Percentiles rank a stretch among this genome's conserved stretches.
phyloP scores from a whole-genome alignment of 305 asterid species.

The Fraxinus angustifolia region DNA sequence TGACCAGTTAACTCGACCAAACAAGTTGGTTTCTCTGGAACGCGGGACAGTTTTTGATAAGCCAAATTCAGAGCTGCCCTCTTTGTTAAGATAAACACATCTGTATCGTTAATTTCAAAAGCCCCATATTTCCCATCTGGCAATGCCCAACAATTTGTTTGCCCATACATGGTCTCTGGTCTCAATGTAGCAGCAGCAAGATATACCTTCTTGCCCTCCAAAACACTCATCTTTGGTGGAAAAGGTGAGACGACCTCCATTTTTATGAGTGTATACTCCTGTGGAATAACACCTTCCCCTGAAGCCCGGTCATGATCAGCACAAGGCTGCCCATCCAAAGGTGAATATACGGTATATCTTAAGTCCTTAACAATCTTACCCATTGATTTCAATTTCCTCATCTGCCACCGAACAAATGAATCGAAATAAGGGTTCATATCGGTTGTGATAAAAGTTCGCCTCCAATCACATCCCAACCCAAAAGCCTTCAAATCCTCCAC shows the following conservation, averaged over 20 bases:
- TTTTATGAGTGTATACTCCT: conserved; percentile 86
- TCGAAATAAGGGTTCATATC: conserved; percentile 73
- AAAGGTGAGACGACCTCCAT: conserved; percentile 78
- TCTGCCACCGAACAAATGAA: conserved; percentile 85
- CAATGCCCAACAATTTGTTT: conserved; percentile 91
- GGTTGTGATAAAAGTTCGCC: conserved; percentile 81
- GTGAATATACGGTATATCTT: conserved; percentile 71
- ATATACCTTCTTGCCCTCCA: conserved; percentile 79
- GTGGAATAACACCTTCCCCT: conserved; percentile 94
- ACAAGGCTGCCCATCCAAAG: conserved; percentile 91
- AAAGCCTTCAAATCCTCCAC: conserved; percentile 87
- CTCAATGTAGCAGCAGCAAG: conserved; percentile 91
- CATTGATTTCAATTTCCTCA: conserved; percentile 58
- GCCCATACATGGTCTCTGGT: conserved; percentile 95
- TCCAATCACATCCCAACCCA: conserved; percentile 97
- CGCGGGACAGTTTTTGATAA: conserved; percentile 67
- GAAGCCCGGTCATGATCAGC: conserved; percentile 98
- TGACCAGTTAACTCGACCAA: conserved; percentile 79
- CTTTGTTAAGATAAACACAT: conserved; percentile 65
- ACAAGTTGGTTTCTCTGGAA: conserved; percentile 72
- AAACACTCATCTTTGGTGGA: conserved; percentile 59
- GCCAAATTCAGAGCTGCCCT: conserved; percentile 88
- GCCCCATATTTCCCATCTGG: conserved; percentile 95
- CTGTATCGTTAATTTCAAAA: conserved; percentile 74
- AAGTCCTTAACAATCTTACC: conserved; percentile 82